A percentile compares a stretch with the other conserved stretches of the same genome.
phyloP scores from a whole-genome alignment of 179 eudicot species.

The Monotropa hypopitys region DNA sequence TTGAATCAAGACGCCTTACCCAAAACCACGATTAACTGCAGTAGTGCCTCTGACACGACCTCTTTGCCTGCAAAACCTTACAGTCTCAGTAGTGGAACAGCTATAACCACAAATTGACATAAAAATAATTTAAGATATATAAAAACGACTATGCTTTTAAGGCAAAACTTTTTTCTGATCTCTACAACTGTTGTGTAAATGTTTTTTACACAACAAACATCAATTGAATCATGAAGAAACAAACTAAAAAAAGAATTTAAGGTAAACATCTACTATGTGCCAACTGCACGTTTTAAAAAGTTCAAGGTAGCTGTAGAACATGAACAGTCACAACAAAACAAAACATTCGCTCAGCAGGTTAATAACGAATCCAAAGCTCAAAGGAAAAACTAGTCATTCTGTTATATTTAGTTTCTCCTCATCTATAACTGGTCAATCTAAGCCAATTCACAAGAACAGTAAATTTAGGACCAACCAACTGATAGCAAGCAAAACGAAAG shows the following conservation, averaged over 20 bases:
- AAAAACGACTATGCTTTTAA: neutral
- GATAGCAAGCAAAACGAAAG: neutral
- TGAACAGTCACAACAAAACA: neutral
- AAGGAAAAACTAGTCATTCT: neutral
- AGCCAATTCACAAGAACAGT: neutral
- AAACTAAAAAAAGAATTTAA: no score
- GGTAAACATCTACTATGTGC: neutral
- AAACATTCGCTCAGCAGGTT: neutral
- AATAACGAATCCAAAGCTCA: neutral
- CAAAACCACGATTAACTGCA: conserved; percentile 27
- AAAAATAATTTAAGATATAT: neutral
- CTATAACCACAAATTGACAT: neutral
- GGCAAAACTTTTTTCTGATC: neutral
- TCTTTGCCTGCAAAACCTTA: conserved; percentile 34
- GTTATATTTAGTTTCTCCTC: neutral
- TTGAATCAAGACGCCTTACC: conserved; percentile 16
- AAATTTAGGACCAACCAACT: neutral
- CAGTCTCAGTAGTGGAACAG: neutral
- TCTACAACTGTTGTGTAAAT: no score
- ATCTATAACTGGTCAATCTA: neutral
- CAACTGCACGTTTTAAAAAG: neutral
- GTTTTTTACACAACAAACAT: neutral
- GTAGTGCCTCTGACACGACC: conserved; percentile 33
- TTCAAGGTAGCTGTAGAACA: neutral
- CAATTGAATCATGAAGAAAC: neutral